Evolutionary conservation across 805 yeast species (phyloP).

Genomic region (Tetrapisispora taiwanensis): DNA sequence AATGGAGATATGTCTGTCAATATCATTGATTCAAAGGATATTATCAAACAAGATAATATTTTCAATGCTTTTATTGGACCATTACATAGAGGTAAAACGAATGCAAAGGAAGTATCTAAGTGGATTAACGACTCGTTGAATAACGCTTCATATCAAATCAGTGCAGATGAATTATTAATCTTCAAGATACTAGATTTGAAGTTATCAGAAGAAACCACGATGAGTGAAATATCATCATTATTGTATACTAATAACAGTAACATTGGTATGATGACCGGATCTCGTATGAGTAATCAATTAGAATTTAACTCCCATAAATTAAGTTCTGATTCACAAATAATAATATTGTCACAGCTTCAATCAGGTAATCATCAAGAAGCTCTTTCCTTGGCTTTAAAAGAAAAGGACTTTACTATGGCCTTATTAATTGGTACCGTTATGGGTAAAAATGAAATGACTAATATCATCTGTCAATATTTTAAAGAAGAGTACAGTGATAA

Average conservation of each 20-base stretch:
- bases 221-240: slow-evolving; percentile 28
- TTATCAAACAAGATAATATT: slow-evolving; percentile 26
- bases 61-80: slow-evolving; percentile 41
- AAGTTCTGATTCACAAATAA: slow-evolving; percentile 26
- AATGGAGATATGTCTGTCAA: slow-evolving; percentile 23
- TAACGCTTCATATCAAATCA: slow-evolving; percentile 11
- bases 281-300: slow-evolving; percentile 4
- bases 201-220: slow-evolving; percentile 15
- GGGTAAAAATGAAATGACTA: slow-evolving; percentile 51
- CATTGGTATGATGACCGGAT: not conserved
- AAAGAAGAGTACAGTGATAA: slow-evolving; percentile 37
- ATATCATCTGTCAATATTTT: slow-evolving; percentile 49
- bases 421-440: slow-evolving; percentile 56
- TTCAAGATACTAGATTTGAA: slow-evolving; percentile 20
- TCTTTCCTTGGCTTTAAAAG: slow-evolving; percentile 46
- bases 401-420: slow-evolving; percentile 70
- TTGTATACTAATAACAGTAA: slow-evolving; percentile 12
- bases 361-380: slow-evolving; percentile 63
- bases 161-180: slow-evolving; percentile 14
- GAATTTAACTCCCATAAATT: slow-evolving; percentile 33
- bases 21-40: slow-evolving; percentile 27
- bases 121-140: slow-evolving; percentile 43
- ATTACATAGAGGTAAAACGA: slow-evolving; percentile 40
- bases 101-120: slow-evolving; percentile 56
- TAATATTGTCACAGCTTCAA: slow-evolving; percentile 34